phyloP scores from a whole-genome alignment of 2,329 filamentous ascomycete species.

The Xylariaceae sp. region DNA sequence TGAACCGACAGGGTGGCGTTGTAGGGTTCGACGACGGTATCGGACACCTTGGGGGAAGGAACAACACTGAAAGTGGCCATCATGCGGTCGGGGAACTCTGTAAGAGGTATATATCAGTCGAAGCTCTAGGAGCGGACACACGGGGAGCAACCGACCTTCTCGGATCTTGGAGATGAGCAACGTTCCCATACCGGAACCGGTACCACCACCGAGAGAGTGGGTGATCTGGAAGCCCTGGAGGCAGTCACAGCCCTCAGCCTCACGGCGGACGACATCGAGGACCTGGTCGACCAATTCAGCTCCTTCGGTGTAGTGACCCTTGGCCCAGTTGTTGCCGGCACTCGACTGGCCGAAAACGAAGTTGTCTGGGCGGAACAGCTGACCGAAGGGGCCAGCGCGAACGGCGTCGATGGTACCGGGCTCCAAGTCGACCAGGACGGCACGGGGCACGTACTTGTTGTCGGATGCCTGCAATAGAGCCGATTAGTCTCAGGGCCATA shows the following conservation, averaged over 20 bases:
- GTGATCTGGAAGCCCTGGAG: conserved; percentile 99
- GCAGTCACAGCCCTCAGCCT: conserved; percentile 98
- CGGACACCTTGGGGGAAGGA: conserved; percentile 97
- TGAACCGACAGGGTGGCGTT: conserved; percentile 98
- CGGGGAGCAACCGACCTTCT: conserved; percentile 45
- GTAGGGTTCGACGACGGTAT: conserved; percentile 99
- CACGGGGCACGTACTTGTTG: conserved; percentile 99
- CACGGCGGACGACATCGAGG: conserved; percentile 95
- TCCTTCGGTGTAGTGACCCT: conserved; percentile 99
- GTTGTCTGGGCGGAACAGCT: conserved; percentile 99
- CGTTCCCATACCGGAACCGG: conserved; percentile 99
- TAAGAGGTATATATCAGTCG: neutral
- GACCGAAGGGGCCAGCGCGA: conserved; percentile 93
- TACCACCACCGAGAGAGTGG: conserved; percentile 99
- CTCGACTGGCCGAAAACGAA: conserved; percentile 99
- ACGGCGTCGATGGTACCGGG: conserved; percentile 99
- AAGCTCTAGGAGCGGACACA: neutral
- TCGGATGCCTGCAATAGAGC: conserved; percentile 63
- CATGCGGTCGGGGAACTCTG: conserved; percentile 99
- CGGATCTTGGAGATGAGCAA: conserved; percentile 99
- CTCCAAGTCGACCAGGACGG: conserved; percentile 98
- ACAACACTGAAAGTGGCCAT: conserved; percentile 99
- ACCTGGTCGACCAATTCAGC: conserved; percentile 98
- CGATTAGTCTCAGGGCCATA: neutral
- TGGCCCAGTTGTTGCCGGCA: conserved; percentile 99